Conservation (phyloP, 164 flowering plant genomes). For the Tinospora cordifolia region DNA sequence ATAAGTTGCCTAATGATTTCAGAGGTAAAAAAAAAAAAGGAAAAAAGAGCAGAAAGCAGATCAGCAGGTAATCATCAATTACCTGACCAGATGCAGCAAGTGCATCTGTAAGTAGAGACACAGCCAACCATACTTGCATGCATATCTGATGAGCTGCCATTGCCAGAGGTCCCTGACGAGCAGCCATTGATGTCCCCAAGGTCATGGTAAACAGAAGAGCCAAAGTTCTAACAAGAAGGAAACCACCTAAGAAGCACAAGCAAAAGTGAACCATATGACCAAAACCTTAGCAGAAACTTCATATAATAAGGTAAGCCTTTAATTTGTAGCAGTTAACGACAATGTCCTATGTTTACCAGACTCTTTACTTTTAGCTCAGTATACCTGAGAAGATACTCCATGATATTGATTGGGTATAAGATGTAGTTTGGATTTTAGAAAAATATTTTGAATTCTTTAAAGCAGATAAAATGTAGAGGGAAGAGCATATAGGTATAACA, state of each 20-base stretch:
- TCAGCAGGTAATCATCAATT: constrained; percentile 1
- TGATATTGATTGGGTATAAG: too few species aligned
- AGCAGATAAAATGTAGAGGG: too few species aligned
- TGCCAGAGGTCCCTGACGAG: constrained; percentile 86
- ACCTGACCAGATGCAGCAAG: constrained; percentile 92
- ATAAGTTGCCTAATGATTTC: too few species aligned
- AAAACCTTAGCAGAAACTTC: neutral
- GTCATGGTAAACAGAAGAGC: constrained; percentile 77
- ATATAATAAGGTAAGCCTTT: neutral
- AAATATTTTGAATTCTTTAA: too few species aligned
- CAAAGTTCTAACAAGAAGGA: constrained; percentile 88
- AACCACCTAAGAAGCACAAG: constrained; percentile 53
- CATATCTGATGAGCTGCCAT: constrained; percentile 99
- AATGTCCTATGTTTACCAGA: too few species aligned
- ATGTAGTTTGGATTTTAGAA: too few species aligned
- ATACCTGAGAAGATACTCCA: too few species aligned
- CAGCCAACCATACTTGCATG: constrained; percentile 95
- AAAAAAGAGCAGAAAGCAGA: constrained; percentile 2
- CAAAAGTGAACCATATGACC: neutral
- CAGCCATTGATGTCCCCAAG: constrained; percentile 91
- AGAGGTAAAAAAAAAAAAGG: too few species aligned
- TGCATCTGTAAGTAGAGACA: constrained; percentile 89
- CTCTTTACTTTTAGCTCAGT: too few species aligned
- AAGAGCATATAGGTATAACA: too few species aligned
- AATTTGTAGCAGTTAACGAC: too few species aligned